Evolutionary conservation across 495 filamentous ascomycete genomes (phyloP).

Genomic region (Acidiella bohemica): DNA sequence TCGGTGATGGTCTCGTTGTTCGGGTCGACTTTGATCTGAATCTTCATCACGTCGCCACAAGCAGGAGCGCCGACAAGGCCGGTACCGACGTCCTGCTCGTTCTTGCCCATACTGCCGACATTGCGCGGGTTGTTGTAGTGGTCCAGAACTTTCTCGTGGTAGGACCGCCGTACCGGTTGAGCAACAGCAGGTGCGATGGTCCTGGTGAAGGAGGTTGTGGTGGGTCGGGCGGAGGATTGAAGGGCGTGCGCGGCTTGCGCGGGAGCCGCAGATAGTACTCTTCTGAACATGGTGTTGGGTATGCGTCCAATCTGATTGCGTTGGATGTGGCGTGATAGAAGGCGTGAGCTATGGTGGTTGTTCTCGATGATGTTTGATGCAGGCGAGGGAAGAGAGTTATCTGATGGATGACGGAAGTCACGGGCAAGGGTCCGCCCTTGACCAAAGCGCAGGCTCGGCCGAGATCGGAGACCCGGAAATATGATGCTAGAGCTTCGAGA

Average conservation of each 20-base stretch:
- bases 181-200: constrained; percentile 26
- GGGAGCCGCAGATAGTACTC: constrained; percentile 38
- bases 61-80: constrained; percentile 93
- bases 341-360: not conserved
- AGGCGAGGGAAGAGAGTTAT: too few relatives aligned
- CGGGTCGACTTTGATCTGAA: constrained; percentile 94
- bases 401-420: too few relatives aligned
- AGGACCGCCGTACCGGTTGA: constrained; percentile 33
- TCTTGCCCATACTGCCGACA: constrained; percentile 83
- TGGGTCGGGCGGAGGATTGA: constrained; percentile 34
- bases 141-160: constrained; percentile 71
- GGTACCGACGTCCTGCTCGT: constrained; percentile 79
- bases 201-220: constrained; percentile 13
- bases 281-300: constrained; percentile 37
- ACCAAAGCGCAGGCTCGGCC: too few relatives aligned
- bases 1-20: constrained; percentile 80
- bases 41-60: constrained; percentile 92
- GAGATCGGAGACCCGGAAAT: too few relatives aligned
- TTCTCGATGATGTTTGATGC: not conserved
- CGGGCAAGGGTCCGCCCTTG: too few relatives aligned
- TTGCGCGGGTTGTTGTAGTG: constrained; percentile 91
- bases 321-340: not conserved
- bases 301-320: not conserved
- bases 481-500: too few relatives aligned
- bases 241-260: constrained; percentile 34